These are phyloP conservation scores for Ogataea pini DNA, from an alignment of 805 yeast species.

Conservation along the genomic window DNA sequence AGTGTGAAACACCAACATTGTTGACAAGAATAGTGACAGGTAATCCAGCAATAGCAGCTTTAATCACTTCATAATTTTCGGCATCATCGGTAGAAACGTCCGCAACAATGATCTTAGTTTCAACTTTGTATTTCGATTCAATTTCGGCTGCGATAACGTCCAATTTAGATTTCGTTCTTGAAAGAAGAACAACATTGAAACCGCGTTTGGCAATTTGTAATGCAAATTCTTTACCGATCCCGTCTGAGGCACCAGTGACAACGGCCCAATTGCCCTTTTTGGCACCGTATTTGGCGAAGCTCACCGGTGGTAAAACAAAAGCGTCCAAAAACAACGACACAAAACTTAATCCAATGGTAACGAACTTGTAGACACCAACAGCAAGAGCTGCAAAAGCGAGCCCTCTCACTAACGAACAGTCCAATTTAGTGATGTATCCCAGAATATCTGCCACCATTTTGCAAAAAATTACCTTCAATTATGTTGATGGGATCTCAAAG, in stretches of 20 bases:
- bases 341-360: constrained; percentile 50
- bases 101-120: constrained; percentile 68
- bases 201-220: constrained; percentile 82
- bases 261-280: constrained; percentile 83
- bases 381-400: constrained; percentile 45
- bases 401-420: neutral
- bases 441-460: neutral
- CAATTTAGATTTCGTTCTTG: constrained; percentile 81
- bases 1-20: constrained; percentile 94
- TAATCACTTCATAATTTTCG: constrained; percentile 56
- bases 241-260: constrained; percentile 96
- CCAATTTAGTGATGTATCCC: neutral
- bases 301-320: constrained; percentile 61
- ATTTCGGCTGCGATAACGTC: constrained; percentile 65
- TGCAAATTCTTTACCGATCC: constrained; percentile 93
- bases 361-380: constrained; percentile 64
- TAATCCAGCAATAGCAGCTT: constrained; percentile 46
- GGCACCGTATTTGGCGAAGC: constrained; percentile 74
- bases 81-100: constrained; percentile 71
- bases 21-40: constrained; percentile 79
- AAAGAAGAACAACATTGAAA: constrained; percentile 77
- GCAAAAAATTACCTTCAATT: neutral
- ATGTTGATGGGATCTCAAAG: no score
- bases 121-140: constrained; percentile 56
- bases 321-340: constrained; percentile 58